Evolutionary conservation across 192 early-diverging fungal species (phyloP).

Genomic region (Backusella mclennaniae): DNA sequence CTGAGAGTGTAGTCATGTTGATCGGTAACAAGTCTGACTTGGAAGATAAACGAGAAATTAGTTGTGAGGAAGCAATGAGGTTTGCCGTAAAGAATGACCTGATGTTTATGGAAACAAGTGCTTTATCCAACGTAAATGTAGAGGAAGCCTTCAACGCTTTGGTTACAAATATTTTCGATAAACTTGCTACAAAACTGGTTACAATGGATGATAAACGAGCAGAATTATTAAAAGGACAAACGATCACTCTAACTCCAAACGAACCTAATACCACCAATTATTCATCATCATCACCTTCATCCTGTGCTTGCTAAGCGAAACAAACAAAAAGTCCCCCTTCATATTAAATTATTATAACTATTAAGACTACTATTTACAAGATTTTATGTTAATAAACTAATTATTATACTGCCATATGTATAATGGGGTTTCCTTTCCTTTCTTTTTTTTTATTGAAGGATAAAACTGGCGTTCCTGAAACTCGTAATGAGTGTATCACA

Average conservation of each 20-base stretch:
- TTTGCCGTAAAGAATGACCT: slow-evolving; percentile 83
- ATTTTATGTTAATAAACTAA: not conserved
- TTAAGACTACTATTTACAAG: not conserved
- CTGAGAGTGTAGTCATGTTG: slow-evolving; percentile 84
- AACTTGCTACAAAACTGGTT: not conserved
- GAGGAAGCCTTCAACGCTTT: slow-evolving; percentile 65
- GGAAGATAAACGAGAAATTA: slow-evolving; percentile 65
- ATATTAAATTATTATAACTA: not conserved
- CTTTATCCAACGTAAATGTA: slow-evolving; percentile 73
- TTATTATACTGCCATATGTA: not conserved
- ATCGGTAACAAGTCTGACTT: slow-evolving; percentile 93
- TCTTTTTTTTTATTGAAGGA: not conserved
- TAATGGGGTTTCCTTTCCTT: not conserved
- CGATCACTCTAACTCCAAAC: not conserved
- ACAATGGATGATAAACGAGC: slow-evolving; percentile 14
- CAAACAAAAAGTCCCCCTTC: not conserved
- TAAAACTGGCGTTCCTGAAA: not conserved
- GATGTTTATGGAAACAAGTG: slow-evolving; percentile 84
- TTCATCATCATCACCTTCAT: not conserved
- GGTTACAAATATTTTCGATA: slow-evolving; percentile 12
- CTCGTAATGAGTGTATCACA: not conserved
- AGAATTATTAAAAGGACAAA: not conserved
- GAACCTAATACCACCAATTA: not conserved
- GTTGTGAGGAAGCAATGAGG: slow-evolving; percentile 78
- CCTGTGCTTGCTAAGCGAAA: not conserved